Conservation (phyloP, 306 rosid genomes). For the Dryas alaskensis region DNA sequence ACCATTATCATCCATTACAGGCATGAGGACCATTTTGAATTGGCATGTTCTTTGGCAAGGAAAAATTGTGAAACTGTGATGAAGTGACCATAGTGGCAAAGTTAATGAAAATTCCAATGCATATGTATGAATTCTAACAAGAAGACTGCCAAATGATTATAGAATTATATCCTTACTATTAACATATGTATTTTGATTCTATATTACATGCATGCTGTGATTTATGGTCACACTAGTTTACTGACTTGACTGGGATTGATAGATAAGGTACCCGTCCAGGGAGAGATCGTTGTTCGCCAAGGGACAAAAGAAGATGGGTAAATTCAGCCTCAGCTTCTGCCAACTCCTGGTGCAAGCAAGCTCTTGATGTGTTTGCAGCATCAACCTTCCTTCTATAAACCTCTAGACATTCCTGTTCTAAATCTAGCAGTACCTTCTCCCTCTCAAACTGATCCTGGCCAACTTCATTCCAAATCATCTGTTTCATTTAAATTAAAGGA, state of each 20-base stretch:
- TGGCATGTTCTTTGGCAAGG: background rate
- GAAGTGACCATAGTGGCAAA: too few species aligned
- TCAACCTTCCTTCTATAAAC: constrained; percentile 86
- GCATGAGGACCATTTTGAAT: background rate
- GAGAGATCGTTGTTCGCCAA: constrained; percentile 87
- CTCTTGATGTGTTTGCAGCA: constrained; percentile 74
- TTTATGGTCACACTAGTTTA: background rate
- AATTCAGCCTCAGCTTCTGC: constrained; percentile 97
- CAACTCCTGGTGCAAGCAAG: constrained; percentile 90
- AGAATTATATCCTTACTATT: background rate
- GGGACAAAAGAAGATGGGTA: constrained; percentile 92
- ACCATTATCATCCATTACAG: background rate
- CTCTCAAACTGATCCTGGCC: constrained; percentile 89
- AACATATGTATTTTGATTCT: background rate
- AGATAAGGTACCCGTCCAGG: constrained; percentile 75
- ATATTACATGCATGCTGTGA: background rate
- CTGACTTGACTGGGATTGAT: constrained; percentile 6
- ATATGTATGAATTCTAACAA: background rate
- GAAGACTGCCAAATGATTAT: background rate
- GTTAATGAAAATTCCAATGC: background rate
- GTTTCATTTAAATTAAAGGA: constrained; percentile 25
- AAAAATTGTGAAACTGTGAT: background rate
- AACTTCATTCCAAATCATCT: constrained; percentile 98
- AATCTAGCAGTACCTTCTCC: constrained; percentile 79
- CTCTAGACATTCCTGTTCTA: constrained; percentile 89